Evolutionary conservation across 805 yeast genomes (phyloP).

Genomic region (Ogataea populi-albae): DNA sequence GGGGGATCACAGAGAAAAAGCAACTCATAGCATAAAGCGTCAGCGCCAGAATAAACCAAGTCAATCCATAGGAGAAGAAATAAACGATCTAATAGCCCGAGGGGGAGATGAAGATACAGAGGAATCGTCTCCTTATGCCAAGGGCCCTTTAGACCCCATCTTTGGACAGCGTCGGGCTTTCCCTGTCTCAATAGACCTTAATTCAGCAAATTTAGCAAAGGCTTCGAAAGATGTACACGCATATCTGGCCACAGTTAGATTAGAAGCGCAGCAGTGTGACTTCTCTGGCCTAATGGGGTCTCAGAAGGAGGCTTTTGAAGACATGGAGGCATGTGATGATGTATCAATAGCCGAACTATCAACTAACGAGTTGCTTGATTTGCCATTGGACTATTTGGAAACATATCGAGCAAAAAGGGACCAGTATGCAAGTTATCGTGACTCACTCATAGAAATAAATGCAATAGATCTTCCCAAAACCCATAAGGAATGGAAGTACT

Average conservation of each 20-base stretch:
- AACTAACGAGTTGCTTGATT: neutral
- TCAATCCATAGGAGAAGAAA: too few species aligned
- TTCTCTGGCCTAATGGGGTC: constrained; percentile 2
- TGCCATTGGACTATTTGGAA: constrained; percentile 13
- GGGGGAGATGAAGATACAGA: constrained; percentile 1
- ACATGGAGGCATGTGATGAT: neutral
- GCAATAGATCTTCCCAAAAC: constrained; percentile 36
- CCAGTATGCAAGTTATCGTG: constrained; percentile 20
- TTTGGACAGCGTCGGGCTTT: constrained; percentile 38
- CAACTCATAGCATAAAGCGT: too few species aligned
- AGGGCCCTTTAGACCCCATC: constrained; percentile 35
- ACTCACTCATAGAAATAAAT: constrained; percentile 23
- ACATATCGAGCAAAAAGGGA: constrained; percentile 16
- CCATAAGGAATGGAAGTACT: constrained; percentile 41
- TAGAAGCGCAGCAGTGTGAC: constrained; percentile 28
- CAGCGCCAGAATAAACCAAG: too few species aligned
- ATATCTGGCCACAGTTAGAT: constrained; percentile 34
- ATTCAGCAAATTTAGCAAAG: constrained; percentile 13
- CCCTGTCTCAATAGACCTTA: constrained; percentile 27
- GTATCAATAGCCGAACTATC: constrained; percentile 1
- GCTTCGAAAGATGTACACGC: constrained; percentile 27
- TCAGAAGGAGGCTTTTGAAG: constrained; percentile 4
- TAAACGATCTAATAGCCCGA: too few species aligned
- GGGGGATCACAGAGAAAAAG: too few species aligned
- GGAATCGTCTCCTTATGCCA: constrained; percentile 14